Conservation (phyloP, 208 protist genomes). For the Trypanosoma platydactyli region DNA sequence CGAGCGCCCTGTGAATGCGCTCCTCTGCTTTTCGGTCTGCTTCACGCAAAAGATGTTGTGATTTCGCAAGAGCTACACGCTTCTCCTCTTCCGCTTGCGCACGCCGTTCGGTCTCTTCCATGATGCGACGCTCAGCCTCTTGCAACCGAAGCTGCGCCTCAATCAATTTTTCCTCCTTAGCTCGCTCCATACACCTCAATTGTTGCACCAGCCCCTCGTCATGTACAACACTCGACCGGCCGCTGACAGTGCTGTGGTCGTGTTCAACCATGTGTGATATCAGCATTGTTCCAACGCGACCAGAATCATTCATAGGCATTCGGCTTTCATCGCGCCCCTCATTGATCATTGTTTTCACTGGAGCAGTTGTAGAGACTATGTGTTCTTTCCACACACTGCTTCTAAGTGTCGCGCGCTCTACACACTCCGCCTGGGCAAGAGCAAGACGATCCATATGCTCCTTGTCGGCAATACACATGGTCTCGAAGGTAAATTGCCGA, state of each 20-base stretch:
- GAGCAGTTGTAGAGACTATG: not conserved
- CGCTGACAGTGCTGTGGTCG: not conserved
- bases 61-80: constrained; percentile 1
- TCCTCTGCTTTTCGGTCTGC: constrained; percentile 49
- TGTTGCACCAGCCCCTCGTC: constrained; percentile 33
- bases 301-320: constrained; percentile 1
- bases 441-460: constrained; percentile 20
- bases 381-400: not conserved
- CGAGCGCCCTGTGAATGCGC: constrained; percentile 43
- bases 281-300: not conserved
- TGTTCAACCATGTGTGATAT: constrained; percentile 1
- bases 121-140: constrained; percentile 58
- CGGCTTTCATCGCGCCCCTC: constrained; percentile 3
- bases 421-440: constrained; percentile 13
- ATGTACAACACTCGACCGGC: not conserved
- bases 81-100: constrained; percentile 2
- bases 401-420: not conserved
- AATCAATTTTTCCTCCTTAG: constrained; percentile 40
- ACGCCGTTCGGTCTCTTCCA: constrained; percentile 43
- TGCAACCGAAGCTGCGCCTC: constrained; percentile 48
- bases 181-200: constrained; percentile 29
- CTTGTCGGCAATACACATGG: constrained; percentile 11
- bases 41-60: constrained; percentile 38
- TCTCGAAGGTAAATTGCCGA: constrained; percentile 16
- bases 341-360: constrained; percentile 2